Conservation (phyloP, 1,284 basidiomycete genomes). For the Vanrija sp. region DNA sequence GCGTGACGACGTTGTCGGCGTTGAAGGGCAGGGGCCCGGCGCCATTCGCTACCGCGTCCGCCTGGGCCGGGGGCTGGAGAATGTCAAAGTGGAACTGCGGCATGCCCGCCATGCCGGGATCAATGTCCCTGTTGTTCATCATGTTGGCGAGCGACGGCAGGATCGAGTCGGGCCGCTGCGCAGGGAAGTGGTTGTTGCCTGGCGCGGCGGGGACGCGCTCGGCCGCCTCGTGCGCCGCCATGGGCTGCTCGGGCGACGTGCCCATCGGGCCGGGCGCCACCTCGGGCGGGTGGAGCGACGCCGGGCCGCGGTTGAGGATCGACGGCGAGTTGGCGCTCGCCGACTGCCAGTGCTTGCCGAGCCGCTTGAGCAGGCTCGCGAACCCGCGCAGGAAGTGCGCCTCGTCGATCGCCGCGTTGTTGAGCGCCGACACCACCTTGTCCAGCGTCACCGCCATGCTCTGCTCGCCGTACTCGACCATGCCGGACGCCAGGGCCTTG, state of each 20-base stretch:
- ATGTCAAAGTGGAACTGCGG: neutral
- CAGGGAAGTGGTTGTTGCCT: too few relatives aligned
- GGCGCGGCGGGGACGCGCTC: too few relatives aligned
- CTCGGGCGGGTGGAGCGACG: too few relatives aligned
- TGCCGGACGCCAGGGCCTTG: constrained; percentile 14
- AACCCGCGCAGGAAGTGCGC: constrained; percentile 15
- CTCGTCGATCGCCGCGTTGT: constrained; percentile 10
- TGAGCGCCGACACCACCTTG: constrained; percentile 3
- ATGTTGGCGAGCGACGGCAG: too few relatives aligned
- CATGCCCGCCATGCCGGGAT: neutral
- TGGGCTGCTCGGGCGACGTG: too few relatives aligned
- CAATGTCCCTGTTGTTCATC: neutral
- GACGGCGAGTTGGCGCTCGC: neutral
- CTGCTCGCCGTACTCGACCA: constrained; percentile 13
- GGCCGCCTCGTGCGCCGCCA: too few relatives aligned
- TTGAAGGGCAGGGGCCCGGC: too few relatives aligned
- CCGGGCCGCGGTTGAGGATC: neutral
- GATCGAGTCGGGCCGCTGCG: too few relatives aligned
- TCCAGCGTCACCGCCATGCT: constrained; percentile 6
- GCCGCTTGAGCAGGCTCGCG: constrained; percentile 6
- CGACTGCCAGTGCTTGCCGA: constrained; percentile 14
- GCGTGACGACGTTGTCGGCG: neutral
- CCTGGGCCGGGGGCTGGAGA: neutral
- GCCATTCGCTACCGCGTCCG: neutral
- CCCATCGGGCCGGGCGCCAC: too few relatives aligned